Base-by-base conservation (phyloP, 768 basidiomycete species). In the Trametes sanguinea region DNA sequence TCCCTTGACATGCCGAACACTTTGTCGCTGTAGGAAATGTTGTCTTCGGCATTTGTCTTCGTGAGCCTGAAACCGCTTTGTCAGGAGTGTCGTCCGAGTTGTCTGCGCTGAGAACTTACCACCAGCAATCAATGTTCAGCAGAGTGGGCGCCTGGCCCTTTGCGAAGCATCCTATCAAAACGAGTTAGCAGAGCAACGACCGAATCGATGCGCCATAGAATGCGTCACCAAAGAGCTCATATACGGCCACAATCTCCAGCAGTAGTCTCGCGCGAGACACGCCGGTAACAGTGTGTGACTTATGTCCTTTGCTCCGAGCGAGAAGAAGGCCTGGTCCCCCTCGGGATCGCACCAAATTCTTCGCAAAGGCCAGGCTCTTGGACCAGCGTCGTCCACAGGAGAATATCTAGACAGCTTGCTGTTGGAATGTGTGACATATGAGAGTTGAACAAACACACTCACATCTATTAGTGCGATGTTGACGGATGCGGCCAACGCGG, bases 221-320 rank as follows among this genome's bases (percentile, higher is more conserved):
- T 39, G 11, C 54, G 70, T 64, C 58, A 76, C 76, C 75, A 65
- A 79, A 76, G 14, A 74, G 74, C 57, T 80, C 78, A 61, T 78
- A 79, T 43, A 79, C 74, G 7, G 78, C 75, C 51, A 81, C 67
- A 58, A 77, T 77, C 71, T 81, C 80, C 63, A 79, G 67, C 59
- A 78, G 68, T 13, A 81, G 66, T 59, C 75, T 58, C 43, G 74
- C 72, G 16, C 75, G 71, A 16, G 72, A 74, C 32, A 76, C 72
- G 48, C 73, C 62, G 33, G 68, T 67, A 61, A 70, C 66, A 46
- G 65, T 63, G 56, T 63, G 65, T 42, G 69, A 56, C 57, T 68
- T 65, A 10, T 53, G n/a, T 1, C 64, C 46, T 60, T 65, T 67
- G 69, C 69, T 70, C 62, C 77, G 73, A 44, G 75, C 76, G 53